These are phyloP conservation scores for Cystobasidium onofrii DNA, from an alignment of 768 basidiomycete genomes.

Conservation along the genomic window DNA sequence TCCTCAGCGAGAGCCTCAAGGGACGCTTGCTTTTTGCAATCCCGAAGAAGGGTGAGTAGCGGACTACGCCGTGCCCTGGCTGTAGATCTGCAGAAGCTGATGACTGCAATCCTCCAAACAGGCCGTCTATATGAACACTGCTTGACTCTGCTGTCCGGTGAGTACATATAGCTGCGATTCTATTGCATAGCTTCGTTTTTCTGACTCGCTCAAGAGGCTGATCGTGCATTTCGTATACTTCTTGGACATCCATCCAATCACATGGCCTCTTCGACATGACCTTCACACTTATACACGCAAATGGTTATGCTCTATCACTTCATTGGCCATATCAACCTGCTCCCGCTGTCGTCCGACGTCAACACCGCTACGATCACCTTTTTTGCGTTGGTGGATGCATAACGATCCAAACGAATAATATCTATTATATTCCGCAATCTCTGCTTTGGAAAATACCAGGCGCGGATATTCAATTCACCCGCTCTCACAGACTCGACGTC, in stretches of 20 bases:
- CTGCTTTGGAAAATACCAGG: conserved; percentile 51
- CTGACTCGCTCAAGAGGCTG: neutral
- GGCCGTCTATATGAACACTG: conserved; percentile 88
- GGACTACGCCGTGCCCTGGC: too few species aligned
- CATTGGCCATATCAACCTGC: too few species aligned
- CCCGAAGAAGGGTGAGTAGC: conserved; percentile 77
- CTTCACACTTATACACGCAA: too few species aligned
- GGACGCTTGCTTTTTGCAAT: conserved; percentile 87
- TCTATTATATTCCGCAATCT: too few species aligned
- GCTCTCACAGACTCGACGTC: conserved; percentile 79
- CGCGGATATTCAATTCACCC: conserved; percentile 89
- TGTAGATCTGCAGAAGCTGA: too few species aligned
- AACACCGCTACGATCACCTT: neutral
- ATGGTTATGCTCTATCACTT: too few species aligned
- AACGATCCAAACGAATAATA: too few species aligned
- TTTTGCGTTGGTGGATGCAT: neutral
- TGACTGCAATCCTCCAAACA: conserved; percentile 43
- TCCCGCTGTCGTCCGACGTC: neutral
- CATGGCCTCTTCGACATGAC: too few species aligned
- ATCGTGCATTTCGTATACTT: neutral
- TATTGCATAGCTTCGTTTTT: neutral
- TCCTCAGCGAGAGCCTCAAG: conserved; percentile 69
- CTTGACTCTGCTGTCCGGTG: conserved; percentile 71
- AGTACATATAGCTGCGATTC: conserved; percentile 36
- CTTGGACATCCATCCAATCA: too few species aligned